Evolutionary conservation across 495 filamentous ascomycete species (phyloP).

Genomic region (Aspergillus steynii): DNA sequence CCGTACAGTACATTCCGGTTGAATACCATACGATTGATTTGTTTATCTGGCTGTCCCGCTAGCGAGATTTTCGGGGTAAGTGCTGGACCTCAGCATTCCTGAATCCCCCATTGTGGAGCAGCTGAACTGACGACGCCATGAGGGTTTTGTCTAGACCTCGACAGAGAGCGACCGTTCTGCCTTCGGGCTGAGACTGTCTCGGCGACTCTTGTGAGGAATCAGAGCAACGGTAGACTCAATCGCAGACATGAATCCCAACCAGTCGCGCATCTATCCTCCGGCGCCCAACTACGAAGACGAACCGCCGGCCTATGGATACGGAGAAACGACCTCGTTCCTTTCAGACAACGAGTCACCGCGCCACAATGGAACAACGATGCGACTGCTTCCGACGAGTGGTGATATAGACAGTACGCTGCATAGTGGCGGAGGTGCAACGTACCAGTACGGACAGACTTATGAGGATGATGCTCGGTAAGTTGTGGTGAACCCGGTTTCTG

Average conservation of each 20-base stretch:
- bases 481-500: not conserved
- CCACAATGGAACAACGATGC: constrained; percentile 56
- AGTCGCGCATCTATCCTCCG: constrained; percentile 23
- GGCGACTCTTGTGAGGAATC: constrained; percentile 31
- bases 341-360: constrained; percentile 36
- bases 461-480: constrained; percentile 24
- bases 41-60: too few relatives aligned
- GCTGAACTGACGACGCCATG: not conserved
- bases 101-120: not conserved
- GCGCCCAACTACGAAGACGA: constrained; percentile 40
- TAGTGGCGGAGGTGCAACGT: constrained; percentile 20
- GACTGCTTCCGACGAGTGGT: constrained; percentile 57
- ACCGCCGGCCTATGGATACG: constrained; percentile 43
- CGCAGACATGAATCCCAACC: constrained; percentile 34
- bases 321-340: constrained; percentile 33
- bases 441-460: constrained; percentile 23
- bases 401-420: constrained; percentile 34
- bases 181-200: constrained; percentile 1
- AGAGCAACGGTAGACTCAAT: constrained; percentile 15
- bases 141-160: not conserved
- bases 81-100: not conserved
- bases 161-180: not conserved
- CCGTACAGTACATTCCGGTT: not conserved
- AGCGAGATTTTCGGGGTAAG: not conserved
- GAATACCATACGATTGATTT: not conserved